Conservation (phyloP, 768 basidiomycete genomes). For the Tephrocybe sp. region DNA sequence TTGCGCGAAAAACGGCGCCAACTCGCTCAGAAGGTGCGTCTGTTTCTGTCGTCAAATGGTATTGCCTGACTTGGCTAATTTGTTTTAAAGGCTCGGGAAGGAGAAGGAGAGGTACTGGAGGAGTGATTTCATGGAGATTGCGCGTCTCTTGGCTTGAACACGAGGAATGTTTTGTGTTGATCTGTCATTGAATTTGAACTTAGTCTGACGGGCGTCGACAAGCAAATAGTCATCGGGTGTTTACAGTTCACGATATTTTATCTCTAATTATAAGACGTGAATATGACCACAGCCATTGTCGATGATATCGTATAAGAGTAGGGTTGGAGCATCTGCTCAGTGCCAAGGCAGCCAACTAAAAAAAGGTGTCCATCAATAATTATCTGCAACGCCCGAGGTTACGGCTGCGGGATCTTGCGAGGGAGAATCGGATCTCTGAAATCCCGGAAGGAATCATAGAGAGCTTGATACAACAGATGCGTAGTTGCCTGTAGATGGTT, state of each 20-base stretch:
- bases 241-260: background rate
- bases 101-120: constrained; percentile 69
- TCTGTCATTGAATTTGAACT: background rate
- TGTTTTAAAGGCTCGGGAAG: constrained; percentile 57
- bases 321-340: no score
- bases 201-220: constrained; percentile 1
- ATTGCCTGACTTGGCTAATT: constrained; percentile 14
- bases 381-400: background rate
- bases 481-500: background rate
- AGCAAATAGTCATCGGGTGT: background rate
- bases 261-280: background rate
- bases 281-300: background rate
- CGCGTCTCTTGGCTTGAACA: background rate
- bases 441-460: constrained; percentile 4
- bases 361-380: background rate
- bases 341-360: background rate
- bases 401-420: constrained; percentile 14
- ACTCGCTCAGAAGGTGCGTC: constrained; percentile 69
- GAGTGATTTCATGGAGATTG: constrained; percentile 19
- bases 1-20: constrained; percentile 69
- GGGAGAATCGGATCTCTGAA: constrained; percentile 7
- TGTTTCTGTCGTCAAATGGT: constrained; percentile 8
- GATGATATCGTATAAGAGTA: background rate
- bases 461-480: background rate
- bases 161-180: background rate